phyloP scores from a whole-genome alignment of 1,139 yeast genomes.

The Spathaspora sp. region DNA sequence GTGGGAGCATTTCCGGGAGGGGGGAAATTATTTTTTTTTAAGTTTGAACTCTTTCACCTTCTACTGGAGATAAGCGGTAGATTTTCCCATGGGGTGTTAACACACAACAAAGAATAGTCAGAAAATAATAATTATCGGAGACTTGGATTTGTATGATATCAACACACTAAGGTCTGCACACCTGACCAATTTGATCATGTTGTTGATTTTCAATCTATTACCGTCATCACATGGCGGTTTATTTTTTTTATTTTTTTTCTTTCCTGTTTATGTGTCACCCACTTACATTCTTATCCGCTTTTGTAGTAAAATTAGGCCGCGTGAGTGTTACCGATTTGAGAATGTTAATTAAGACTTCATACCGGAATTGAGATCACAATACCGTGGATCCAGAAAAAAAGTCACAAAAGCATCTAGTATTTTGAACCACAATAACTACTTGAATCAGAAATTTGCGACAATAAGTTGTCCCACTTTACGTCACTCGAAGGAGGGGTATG shows the following conservation, averaged over 20 bases:
- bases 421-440: too few species aligned
- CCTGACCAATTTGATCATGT: not conserved
- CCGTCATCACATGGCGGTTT: not conserved
- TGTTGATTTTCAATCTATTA: not conserved
- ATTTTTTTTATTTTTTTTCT: not conserved
- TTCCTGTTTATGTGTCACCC: not conserved
- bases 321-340: conserved; percentile 1
- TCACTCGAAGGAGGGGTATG: not conserved
- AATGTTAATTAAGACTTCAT: not conserved
- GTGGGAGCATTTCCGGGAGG: conserved; percentile 2
- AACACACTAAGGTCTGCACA: not conserved
- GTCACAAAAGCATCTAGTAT: not conserved
- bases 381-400: not conserved
- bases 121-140: not conserved
- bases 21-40: not conserved
- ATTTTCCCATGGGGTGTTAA: conserved; percentile 1
- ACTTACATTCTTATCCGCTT: not conserved
- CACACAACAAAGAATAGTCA: not conserved
- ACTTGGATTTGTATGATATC: not conserved
- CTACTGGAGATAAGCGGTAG: not conserved
- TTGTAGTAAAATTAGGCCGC: not conserved
- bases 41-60: not conserved
- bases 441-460: too few species aligned
- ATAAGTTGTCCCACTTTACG: not conserved
- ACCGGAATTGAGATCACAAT: not conserved